Conservation (phyloP, 1,284 basidiomycete genomes). For the Moniliophthora roreri region DNA sequence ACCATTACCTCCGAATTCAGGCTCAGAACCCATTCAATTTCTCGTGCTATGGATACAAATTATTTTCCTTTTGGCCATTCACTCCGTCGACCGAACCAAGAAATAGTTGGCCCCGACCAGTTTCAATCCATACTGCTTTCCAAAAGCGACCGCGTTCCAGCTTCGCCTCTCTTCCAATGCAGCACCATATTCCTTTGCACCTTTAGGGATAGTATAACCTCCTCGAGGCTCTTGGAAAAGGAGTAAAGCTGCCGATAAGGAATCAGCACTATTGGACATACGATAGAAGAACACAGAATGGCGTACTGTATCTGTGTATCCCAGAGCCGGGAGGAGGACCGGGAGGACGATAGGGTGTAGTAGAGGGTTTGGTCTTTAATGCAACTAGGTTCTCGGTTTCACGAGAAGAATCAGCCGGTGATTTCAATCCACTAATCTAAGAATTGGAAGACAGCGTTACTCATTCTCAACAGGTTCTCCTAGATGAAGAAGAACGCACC, state of each 20-base stretch:
- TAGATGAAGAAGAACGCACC: constrained; percentile 34
- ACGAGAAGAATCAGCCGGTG: constrained; percentile 34
- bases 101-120: constrained; percentile 64
- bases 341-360: constrained; percentile 59
- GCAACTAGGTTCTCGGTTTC: constrained; percentile 35
- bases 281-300: not conserved
- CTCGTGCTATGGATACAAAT: not conserved
- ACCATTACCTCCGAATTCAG: no score
- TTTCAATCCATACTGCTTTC: constrained; percentile 48
- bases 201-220: constrained; percentile 40
- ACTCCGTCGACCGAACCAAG: constrained; percentile 25
- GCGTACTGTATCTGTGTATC: constrained; percentile 57
- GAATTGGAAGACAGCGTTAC: not conserved
- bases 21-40: no score
- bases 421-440: constrained; percentile 58
- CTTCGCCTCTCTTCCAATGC: constrained; percentile 45
- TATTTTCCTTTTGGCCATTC: not conserved
- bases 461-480: not conserved
- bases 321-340: constrained; percentile 57
- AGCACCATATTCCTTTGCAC: constrained; percentile 46
- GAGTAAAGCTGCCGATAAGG: constrained; percentile 45
- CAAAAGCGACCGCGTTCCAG: constrained; percentile 58
- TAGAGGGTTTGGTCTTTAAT: constrained; percentile 45
- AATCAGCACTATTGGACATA: constrained; percentile 1
- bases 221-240: constrained; percentile 58